Conservation (phyloP, 2,329 filamentous ascomycete species). For the Cercospora citrullina region DNA sequence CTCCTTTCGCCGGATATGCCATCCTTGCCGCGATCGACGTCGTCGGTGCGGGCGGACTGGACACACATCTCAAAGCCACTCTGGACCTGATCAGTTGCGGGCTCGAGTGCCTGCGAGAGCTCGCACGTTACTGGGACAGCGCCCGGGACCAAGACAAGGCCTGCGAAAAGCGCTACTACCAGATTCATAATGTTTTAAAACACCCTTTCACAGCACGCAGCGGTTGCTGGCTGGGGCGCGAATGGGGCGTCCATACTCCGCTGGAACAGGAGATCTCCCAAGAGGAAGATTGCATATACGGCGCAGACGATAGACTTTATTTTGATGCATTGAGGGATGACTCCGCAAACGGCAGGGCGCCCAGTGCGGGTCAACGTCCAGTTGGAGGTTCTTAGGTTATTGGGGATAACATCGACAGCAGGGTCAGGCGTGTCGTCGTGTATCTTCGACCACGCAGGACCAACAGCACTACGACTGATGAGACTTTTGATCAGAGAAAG, state of each 20-base stretch:
- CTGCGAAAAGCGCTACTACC: conserved; percentile 50
- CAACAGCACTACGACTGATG: conserved; percentile 24
- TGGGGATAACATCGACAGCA: conserved; percentile 27
- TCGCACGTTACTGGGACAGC: conserved; percentile 62
- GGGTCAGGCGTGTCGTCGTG: conserved; percentile 5
- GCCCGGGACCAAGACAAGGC: conserved; percentile 53
- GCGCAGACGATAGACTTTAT: conserved; percentile 31
- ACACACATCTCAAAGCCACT: conserved; percentile 54
- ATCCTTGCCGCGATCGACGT: conserved; percentile 67
- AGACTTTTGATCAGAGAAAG: conserved; percentile 9
- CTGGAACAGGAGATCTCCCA: conserved; percentile 34
- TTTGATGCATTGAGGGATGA: conserved; percentile 33
- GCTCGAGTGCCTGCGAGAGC: conserved; percentile 56
- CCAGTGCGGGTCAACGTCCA: conserved; percentile 12
- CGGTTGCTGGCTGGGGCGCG: conserved; percentile 37
- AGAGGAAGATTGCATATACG: conserved; percentile 40
- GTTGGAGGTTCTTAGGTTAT: conserved; percentile 6
- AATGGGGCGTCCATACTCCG: conserved; percentile 38
- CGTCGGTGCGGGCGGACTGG: conserved; percentile 59
- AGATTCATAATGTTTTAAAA: conserved; percentile 45
- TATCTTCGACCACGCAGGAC: conserved; percentile 7
- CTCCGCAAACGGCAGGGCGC: conserved; percentile 10
- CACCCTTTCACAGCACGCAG: conserved; percentile 41
- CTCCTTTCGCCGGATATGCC: conserved; percentile 61
- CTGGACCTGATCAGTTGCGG: conserved; percentile 57